Evolutionary conservation across 2,329 filamentous ascomycete species (phyloP).

Genomic region (Fusarium longipes): DNA sequence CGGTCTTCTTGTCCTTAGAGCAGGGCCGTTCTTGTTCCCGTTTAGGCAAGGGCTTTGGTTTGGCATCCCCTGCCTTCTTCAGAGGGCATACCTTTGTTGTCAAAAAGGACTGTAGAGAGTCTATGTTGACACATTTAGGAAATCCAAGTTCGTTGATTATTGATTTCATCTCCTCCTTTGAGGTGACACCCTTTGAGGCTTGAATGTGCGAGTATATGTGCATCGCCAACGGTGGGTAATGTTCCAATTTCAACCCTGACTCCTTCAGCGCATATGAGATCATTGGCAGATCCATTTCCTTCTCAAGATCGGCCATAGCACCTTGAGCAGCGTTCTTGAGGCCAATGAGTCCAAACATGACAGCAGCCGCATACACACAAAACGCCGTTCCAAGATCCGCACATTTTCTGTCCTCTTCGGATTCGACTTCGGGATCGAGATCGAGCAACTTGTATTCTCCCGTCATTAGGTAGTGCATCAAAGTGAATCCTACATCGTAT

Average conservation of each 20-base stretch:
- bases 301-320: background rate
- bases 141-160: background rate
- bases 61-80: background rate
- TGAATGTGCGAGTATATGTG: background rate
- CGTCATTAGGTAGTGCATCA: slow-evolving; percentile 3
- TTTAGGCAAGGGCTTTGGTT: fast-evolving
- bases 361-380: background rate
- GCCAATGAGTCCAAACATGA: background rate
- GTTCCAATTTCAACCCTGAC: background rate
- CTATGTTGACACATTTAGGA: background rate
- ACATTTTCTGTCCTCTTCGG: background rate
- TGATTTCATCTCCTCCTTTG: background rate
- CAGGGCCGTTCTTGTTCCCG: too few relatives aligned
- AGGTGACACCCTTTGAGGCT: background rate
- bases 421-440: background rate
- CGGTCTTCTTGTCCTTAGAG: background rate
- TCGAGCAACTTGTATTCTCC: slow-evolving; percentile 9
- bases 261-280: background rate
- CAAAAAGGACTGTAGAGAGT: background rate
- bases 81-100: background rate
- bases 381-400: slow-evolving; percentile 14
- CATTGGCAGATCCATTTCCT: background rate
- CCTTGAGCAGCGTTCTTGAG: background rate
- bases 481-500: background rate
- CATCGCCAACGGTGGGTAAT: background rate